A percentile compares a stretch with the other conserved stretches of the same genome.
phyloP scores from a whole-genome alignment of 2,329 filamentous ascomycete genomes.

The Penicillium sp. region DNA sequence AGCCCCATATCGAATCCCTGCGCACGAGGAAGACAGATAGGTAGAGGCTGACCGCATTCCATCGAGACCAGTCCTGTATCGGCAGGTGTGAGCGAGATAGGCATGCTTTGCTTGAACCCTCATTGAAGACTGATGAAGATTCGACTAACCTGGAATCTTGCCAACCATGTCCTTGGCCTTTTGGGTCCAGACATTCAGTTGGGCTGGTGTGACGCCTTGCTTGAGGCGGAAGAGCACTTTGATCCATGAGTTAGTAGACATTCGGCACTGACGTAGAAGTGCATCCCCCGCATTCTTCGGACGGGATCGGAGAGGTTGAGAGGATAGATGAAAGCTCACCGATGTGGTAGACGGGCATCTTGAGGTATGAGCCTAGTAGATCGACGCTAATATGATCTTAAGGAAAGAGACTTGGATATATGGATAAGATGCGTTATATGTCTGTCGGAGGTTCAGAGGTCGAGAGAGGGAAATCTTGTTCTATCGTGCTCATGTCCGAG shows the following conservation, averaged over 20 bases:
- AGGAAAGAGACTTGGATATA: background rate
- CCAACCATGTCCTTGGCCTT: slow-evolving; percentile 43
- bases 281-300: slow-evolving; percentile 2
- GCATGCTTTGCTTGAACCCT: background rate
- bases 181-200: slow-evolving; percentile 36
- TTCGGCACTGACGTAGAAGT: background rate
- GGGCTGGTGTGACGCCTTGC: slow-evolving; percentile 36
- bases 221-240: slow-evolving; percentile 49
- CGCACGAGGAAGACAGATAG: slow-evolving; percentile 44
- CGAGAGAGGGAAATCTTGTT: background rate
- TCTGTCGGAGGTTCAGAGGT: background rate
- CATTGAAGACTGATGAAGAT: background rate
- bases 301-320: background rate
- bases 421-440: background rate
- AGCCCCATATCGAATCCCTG: slow-evolving; percentile 51
- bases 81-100: background rate
- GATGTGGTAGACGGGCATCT: slow-evolving; percentile 47
- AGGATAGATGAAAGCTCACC: slow-evolving; percentile 28
- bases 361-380: background rate
- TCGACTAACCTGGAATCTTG: slow-evolving; percentile 41
- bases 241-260: background rate
- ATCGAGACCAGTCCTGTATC: slow-evolving; percentile 37
- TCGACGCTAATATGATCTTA: background rate
- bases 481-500: background rate
- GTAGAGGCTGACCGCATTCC: slow-evolving; percentile 40